Conservation (phyloP, 2,329 filamentous ascomycete species). For the Plenodomus lindquistii region DNA sequence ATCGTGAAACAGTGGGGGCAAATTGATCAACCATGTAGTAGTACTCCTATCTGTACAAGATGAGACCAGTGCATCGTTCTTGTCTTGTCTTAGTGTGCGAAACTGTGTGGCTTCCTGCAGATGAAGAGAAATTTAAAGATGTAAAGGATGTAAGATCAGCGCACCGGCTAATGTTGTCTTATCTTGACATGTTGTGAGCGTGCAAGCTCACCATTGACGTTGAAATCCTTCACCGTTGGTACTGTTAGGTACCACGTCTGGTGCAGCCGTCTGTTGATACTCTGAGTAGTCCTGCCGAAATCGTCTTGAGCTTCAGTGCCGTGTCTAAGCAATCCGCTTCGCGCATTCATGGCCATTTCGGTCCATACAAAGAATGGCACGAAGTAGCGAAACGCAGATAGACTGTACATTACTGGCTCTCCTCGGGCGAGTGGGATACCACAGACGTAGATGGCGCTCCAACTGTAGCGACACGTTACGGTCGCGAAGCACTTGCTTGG, state of each 20-base stretch:
- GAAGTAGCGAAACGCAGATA: too few species aligned
- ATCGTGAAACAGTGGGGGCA: too few species aligned
- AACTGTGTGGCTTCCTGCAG: constrained; percentile 1
- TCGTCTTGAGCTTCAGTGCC: neutral
- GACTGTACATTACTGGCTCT: neutral
- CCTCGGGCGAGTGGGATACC: neutral
- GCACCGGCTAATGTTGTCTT: constrained; percentile 19
- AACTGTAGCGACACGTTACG: neutral
- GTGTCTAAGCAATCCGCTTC: too few species aligned
- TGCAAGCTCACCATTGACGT: neutral
- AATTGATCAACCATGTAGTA: too few species aligned
- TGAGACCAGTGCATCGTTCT: neutral
- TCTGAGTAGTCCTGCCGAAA: neutral
- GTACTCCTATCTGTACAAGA: neutral
- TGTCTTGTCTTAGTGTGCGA: neutral
- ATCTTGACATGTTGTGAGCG: neutral
- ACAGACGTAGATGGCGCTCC: neutral
- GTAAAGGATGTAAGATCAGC: constrained; percentile 4
- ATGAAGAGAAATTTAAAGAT: constrained; percentile 7
- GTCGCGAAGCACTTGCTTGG: neutral
- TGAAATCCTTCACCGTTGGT: neutral
- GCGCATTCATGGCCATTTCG: too few species aligned
- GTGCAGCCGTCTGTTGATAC: neutral
- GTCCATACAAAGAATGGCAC: too few species aligned
- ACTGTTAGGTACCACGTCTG: neutral